Conservation (phyloP, 2,329 filamentous ascomycete species). For the Venturia nashicola region DNA sequence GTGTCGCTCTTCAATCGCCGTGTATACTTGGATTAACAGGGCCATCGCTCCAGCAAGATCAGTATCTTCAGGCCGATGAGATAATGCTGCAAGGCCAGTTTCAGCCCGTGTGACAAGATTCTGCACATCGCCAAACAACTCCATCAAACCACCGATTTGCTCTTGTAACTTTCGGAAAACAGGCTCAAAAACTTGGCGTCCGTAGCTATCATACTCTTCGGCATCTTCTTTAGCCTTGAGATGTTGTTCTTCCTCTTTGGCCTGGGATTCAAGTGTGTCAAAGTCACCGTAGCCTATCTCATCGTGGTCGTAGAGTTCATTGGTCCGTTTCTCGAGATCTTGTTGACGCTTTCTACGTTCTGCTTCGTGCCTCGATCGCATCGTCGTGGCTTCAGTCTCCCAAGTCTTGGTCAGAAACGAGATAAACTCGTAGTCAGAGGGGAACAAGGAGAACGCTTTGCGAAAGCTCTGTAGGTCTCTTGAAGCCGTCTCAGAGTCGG, state of each 20-base stretch:
- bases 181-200: conserved; percentile 36
- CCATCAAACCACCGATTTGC: conserved; percentile 37
- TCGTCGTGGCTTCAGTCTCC: conserved; percentile 32
- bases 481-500: conserved; percentile 6
- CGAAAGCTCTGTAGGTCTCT: conserved; percentile 16
- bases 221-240: conserved; percentile 41
- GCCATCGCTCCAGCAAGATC: conserved; percentile 23
- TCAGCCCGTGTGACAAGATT: conserved; percentile 22
- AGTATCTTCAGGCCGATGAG: conserved; percentile 17
- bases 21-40: conserved; percentile 32
- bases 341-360: conserved; percentile 38
- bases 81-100: conserved; percentile 3
- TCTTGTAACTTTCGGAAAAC: conserved; percentile 36
- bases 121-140: conserved; percentile 32
- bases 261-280: conserved; percentile 40
- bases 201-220: conserved; percentile 38
- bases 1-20: conserved; percentile 36
- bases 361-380: conserved; percentile 33
- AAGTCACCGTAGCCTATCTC: conserved; percentile 48
- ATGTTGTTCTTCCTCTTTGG: conserved; percentile 39
- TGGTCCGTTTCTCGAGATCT: conserved; percentile 39
- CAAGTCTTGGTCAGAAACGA: conserved; percentile 23
- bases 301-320: conserved; percentile 42
- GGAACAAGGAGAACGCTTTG: conserved; percentile 13
- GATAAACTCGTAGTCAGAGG: conserved; percentile 15